Evolutionary conservation across 768 basidiomycete species (phyloP), one percentile per base, ranked within the genome.

Genomic region (Pluteus cervinus): DNA sequence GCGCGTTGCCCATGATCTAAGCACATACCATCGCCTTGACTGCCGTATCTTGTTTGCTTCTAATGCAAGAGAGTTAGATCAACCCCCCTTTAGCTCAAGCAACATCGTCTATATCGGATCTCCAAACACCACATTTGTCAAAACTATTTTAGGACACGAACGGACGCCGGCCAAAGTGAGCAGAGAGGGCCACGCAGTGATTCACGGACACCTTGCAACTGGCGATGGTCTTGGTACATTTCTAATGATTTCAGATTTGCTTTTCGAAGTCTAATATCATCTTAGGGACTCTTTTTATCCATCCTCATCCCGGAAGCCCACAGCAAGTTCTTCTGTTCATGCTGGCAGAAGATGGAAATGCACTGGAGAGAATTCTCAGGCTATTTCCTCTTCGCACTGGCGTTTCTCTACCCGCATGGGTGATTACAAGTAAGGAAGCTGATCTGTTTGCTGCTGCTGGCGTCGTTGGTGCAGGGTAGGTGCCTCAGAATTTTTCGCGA

Each of bases 371-470:
- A 37, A 76, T 72, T 1, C 55, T 71, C 2, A 72, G 83, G 30
- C 59, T 91, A n/a, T 85, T 93, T 51, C 90, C 91, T 4, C 73
- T 87, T 17, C 76, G 91, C 14, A 94, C 90, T 2, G 88, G 88
- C 3, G 66, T 90, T 3, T 56, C 76, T 7, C 68, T 74, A 1
- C 86, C 88, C 1, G 85, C 88, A 49, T 93, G 89, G 86, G 48
- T 88, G 5, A 67, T 88, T 12, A 63, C 81, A 3, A 70, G 75
- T 7, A 57, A 57, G 10, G 53, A 57, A 9, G 67, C 76, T 14
- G 83, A 83, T 45, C 50, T 41, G 29, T 55, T 71, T 12, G 87
- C 85, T 4, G 79, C 85, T 8, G 85, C 73, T n/a, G 89, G 83
- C 1, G 61, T 89, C 14, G 56, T 72, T 9, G 88, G 76, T 11